Percentiles rank a stretch among this genome's conserved stretches.
Conservation (phyloP, 331 rosid species). For the Rosa hybrid region DNA sequence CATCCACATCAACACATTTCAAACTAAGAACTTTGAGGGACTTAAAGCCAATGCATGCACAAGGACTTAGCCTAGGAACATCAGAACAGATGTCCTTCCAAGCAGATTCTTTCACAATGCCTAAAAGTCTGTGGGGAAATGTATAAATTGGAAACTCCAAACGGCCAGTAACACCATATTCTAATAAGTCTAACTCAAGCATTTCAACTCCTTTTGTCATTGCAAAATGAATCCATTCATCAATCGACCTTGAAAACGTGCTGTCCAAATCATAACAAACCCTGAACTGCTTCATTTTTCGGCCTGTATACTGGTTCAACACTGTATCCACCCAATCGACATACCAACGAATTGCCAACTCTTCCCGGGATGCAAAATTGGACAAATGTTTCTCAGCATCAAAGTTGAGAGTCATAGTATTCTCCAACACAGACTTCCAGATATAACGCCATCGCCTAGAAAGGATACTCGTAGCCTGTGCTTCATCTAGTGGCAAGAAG, state of each 20-base stretch:
- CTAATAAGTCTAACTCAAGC: constrained; percentile 21
- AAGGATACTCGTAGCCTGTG: neutral
- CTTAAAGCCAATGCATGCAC: constrained; percentile 13
- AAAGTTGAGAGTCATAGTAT: constrained; percentile 9
- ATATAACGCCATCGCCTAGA: constrained; percentile 19
- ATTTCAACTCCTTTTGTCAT: constrained; percentile 13
- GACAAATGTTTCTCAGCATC: constrained; percentile 14
- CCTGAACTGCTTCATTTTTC: neutral
- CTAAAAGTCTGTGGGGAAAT: neutral
- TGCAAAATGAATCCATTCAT: constrained; percentile 14
- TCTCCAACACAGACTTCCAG: neutral
- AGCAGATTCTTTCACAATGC: neutral
- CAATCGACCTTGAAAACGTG: constrained; percentile 5
- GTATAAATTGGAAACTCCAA: neutral
- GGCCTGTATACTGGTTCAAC: neutral
- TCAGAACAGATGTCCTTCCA: constrained; percentile 7
- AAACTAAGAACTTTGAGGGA: neutral
- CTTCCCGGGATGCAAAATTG: neutral
- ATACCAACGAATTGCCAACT: neutral
- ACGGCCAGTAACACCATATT: neutral
- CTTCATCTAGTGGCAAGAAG: constrained; percentile 17
- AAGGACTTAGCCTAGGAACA: neutral
- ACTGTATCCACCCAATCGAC: constrained; percentile 3
- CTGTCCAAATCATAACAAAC: constrained; percentile 11
- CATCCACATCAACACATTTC: constrained; percentile 1